phyloP scores from a whole-genome alignment of 306 rosid species.

The Cicer judaicum region DNA sequence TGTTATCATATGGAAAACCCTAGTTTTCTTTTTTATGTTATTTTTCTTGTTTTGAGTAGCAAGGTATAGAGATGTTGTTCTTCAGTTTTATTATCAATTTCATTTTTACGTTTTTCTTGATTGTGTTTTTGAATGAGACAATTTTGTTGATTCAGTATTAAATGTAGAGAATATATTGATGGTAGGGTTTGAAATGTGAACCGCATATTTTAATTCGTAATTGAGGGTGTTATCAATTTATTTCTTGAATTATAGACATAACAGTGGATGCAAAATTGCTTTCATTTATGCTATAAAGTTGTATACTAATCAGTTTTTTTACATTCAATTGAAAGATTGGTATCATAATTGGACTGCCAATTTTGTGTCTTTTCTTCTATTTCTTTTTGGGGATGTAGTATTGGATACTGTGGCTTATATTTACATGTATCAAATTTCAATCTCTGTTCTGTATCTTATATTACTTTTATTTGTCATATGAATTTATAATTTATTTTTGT shows the following conservation, averaged over 20 bases:
- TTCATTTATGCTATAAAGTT: too few species aligned
- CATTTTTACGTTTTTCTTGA: too few species aligned
- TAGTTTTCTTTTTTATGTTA: not conserved
- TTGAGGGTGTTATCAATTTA: not conserved
- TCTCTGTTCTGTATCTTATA: conserved; percentile 3
- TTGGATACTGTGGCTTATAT: not conserved
- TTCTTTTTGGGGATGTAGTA: too few species aligned
- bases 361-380: too few species aligned
- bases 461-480: not conserved
- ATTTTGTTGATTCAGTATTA: not conserved
- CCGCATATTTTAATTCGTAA: not conserved
- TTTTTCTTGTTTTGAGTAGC: too few species aligned
- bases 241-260: not conserved
- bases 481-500: conserved; percentile 46
- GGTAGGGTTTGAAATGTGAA: not conserved
- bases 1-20: not conserved
- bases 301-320: not conserved
- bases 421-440: not conserved
- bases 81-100: not conserved
- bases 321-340: not conserved
- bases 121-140: too few species aligned
- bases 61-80: not conserved
- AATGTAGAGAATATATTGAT: not conserved
- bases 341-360: not conserved
- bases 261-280: too few species aligned